phyloP scores from a whole-genome alignment of 805 yeast genomes.

The Starmerella kuoi region DNA sequence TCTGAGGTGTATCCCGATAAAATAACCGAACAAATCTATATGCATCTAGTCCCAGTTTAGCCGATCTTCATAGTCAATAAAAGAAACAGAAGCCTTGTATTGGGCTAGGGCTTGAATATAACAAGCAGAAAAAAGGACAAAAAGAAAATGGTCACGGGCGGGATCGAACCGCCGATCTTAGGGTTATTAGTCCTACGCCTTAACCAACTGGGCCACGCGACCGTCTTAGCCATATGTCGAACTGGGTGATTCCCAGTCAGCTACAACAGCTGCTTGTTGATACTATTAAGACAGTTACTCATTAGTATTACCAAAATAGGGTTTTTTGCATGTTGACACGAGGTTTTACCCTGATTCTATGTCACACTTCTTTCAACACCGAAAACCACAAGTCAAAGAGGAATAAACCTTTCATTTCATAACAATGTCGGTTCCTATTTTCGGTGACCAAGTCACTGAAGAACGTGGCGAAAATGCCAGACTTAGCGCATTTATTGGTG shows the following conservation, averaged over 20 bases:
- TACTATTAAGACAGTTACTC: too few relatives aligned
- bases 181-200: constrained; percentile 7
- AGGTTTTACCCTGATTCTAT: not conserved
- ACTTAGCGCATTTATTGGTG: constrained; percentile 92
- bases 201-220: constrained; percentile 4
- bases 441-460: constrained; percentile 94
- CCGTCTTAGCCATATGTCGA: not conserved
- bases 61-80: too few relatives aligned
- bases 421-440: constrained; percentile 68
- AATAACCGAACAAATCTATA: too few relatives aligned
- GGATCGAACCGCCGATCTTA: constrained; percentile 7
- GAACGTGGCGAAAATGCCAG: constrained; percentile 98
- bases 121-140: too few relatives aligned
- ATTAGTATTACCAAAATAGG: too few relatives aligned
- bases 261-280: too few relatives aligned
- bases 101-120: too few relatives aligned
- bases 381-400: not conserved
- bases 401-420: too few relatives aligned
- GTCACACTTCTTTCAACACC: not conserved
- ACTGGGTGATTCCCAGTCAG: not conserved
- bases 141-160: constrained; percentile 5
- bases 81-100: too few relatives aligned
- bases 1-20: too few relatives aligned
- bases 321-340: not conserved
- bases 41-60: too few relatives aligned